A percentile compares a stretch with the other conserved stretches of the same genome.
phyloP scores from a whole-genome alignment of 2,329 filamentous ascomycete genomes.

The Claviceps cyperi region DNA sequence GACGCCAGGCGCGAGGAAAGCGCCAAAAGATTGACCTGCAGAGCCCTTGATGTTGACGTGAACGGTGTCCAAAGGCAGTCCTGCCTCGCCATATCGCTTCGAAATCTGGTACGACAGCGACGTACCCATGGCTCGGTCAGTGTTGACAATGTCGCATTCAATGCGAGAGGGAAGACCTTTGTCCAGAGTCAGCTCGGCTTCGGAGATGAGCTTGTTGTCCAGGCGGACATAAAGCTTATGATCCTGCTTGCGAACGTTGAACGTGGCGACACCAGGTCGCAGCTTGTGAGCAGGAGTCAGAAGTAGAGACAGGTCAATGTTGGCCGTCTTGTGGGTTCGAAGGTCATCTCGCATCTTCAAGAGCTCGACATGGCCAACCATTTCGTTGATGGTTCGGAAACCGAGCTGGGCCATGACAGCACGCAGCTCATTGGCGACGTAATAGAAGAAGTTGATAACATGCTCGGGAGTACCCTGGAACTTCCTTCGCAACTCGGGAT shows the following conservation, averaged over 20 bases:
- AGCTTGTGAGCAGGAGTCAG: conserved; percentile 92
- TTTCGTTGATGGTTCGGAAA: conserved; percentile 91
- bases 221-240: conserved; percentile 84
- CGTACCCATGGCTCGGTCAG: conserved; percentile 83
- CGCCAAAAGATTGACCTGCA: conserved; percentile 91
- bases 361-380: conserved; percentile 85
- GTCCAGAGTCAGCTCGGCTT: conserved; percentile 86
- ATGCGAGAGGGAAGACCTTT: conserved; percentile 87
- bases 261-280: conserved; percentile 84
- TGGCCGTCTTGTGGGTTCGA: conserved; percentile 74
- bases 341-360: conserved; percentile 80
- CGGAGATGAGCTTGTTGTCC: conserved; percentile 93
- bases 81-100: conserved; percentile 78
- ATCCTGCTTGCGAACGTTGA: conserved; percentile 96
- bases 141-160: conserved; percentile 93
- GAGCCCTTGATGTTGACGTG: conserved; percentile 95
- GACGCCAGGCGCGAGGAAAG: conserved; percentile 82
- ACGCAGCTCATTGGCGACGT: conserved; percentile 86
- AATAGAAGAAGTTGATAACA: conserved; percentile 99
- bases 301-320: conserved; percentile 85
- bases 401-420: conserved; percentile 95
- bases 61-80: conserved; percentile 81
- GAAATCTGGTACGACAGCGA: conserved; percentile 94
- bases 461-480: conserved; percentile 88
- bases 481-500: conserved; percentile 87